Percentiles rank a stretch among this genome's conserved stretches.
Conservation (phyloP, 2,329 filamentous ascomycete genomes). For the Cladophialophora bantiana region DNA sequence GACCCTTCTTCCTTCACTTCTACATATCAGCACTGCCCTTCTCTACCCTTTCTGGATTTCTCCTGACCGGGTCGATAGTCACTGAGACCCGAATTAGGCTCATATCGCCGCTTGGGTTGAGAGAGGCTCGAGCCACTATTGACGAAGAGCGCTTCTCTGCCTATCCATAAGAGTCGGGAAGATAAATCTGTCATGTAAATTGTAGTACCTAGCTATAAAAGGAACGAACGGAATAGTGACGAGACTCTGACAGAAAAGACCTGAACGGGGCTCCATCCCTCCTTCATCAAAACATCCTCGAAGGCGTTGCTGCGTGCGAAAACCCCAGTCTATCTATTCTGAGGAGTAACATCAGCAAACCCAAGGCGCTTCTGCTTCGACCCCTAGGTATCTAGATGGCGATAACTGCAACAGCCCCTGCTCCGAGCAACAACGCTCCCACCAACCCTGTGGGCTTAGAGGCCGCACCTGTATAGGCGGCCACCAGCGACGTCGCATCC, state of each 20-base stretch:
- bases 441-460: neutral
- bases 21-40: too few species aligned
- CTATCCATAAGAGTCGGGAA: too few species aligned
- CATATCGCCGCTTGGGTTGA: too few species aligned
- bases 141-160: too few species aligned
- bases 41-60: too few species aligned
- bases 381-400: neutral
- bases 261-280: neutral
- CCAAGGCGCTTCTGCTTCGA: too few species aligned
- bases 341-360: too few species aligned
- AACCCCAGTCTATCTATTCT: too few species aligned
- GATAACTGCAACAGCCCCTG: neutral
- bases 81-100: too few species aligned
- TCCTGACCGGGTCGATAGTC: too few species aligned
- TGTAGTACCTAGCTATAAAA: neutral
- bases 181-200: neutral
- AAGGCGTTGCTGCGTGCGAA: neutral
- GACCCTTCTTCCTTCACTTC: too few species aligned
- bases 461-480: neutral
- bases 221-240: neutral
- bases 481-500: neutral
- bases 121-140: too few species aligned
- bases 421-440: slow-evolving; percentile 3
- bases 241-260: neutral
- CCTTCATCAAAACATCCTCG: neutral